These are phyloP conservation scores for Fusarium foetens DNA, from an alignment of 2,329 filamentous ascomycete genomes.

Conservation along the genomic window DNA sequence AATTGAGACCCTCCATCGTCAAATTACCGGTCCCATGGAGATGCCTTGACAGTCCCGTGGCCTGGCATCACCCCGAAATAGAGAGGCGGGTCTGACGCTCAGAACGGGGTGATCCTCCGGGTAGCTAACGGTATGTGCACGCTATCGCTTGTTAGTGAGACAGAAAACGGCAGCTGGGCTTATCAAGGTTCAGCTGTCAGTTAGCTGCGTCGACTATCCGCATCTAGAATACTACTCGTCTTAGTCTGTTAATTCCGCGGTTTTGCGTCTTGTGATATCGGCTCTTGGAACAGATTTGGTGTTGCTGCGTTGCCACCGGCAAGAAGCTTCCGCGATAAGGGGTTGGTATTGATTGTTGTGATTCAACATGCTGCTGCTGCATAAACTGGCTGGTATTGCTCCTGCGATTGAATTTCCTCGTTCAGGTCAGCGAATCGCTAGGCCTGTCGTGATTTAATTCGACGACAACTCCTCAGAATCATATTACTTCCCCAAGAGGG, in stretches of 20 bases:
- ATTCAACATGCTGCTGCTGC: background rate
- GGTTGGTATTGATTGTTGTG: background rate
- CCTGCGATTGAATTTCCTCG: background rate
- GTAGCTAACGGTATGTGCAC: background rate
- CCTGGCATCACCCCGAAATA: background rate
- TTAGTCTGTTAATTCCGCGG: background rate
- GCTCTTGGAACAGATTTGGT: background rate
- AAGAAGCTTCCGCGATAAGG: background rate
- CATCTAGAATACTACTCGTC: background rate
- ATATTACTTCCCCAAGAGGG: accelerated
- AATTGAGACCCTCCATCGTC: background rate
- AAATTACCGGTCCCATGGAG: background rate
- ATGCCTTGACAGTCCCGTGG: background rate
- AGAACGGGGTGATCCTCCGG: background rate
- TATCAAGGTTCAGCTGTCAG: background rate
- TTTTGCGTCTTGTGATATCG: background rate
- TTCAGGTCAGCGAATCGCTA: accelerated
- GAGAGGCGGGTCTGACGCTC: background rate
- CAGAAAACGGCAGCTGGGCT: background rate
- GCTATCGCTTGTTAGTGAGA: background rate
- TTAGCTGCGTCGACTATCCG: background rate
- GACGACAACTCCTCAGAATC: accelerated
- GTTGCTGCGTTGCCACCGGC: background rate
- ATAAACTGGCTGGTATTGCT: background rate
- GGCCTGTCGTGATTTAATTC: background rate